Conservation (phyloP, 1,139 yeast species). For the Debaryomyces fabryi region DNA sequence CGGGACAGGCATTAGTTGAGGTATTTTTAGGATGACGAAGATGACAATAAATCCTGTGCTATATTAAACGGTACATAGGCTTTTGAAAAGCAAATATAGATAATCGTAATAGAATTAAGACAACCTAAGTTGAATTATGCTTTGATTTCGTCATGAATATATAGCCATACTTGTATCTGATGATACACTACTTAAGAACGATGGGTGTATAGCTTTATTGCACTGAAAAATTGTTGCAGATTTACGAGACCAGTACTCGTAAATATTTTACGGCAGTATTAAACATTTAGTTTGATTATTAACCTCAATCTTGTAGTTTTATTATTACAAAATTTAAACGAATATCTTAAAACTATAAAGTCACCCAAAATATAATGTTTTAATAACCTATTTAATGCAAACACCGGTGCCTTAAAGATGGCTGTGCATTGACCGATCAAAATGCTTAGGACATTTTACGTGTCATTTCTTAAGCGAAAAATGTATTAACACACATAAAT, state of each 20-base stretch:
- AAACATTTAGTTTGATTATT: neutral
- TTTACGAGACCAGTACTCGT: slow-evolving; percentile 1
- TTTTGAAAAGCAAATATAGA: neutral
- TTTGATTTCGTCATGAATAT: neutral
- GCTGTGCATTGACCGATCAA: neutral
- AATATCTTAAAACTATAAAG: neutral
- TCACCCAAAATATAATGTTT: neutral
- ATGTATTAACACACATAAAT: neutral
- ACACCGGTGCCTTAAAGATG: neutral
- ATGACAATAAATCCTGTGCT: neutral
- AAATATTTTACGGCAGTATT: neutral
- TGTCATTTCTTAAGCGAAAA: neutral
- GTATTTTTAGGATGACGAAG: neutral
- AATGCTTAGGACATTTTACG: neutral
- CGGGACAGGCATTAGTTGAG: neutral
- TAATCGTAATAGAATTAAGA: neutral
- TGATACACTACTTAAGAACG: neutral
- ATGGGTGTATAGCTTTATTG: neutral
- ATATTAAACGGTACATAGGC: too few species aligned
- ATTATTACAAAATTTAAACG: neutral
- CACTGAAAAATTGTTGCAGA: neutral
- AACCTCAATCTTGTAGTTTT: neutral
- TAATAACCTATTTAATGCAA: neutral
- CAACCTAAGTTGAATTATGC: neutral
- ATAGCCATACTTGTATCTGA: neutral